Conservation (phyloP, 1,139 yeast species). For the Candida dubliniensis region DNA sequence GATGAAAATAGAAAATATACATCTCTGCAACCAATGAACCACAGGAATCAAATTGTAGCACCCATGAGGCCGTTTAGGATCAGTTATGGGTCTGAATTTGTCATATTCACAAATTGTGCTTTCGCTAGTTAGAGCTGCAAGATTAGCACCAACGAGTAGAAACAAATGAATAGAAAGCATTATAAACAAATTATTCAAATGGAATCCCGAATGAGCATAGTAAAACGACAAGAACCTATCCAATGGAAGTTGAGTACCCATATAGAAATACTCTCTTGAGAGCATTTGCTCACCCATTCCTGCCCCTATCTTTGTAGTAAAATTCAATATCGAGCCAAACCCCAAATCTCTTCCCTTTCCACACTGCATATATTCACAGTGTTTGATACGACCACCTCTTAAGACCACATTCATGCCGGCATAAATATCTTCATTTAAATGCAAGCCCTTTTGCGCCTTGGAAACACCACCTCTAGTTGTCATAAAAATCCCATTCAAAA, state of each 20-base stretch:
- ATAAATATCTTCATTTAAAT: conserved; percentile 55
- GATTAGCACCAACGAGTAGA: conserved; percentile 44
- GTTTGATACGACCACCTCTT: conserved; percentile 56
- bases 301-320: conserved; percentile 57
- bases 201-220: conserved; percentile 60
- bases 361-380: conserved; percentile 58
- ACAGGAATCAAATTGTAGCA: conserved; percentile 52
- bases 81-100: conserved; percentile 47
- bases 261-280: conserved; percentile 52
- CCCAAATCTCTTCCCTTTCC: conserved; percentile 60
- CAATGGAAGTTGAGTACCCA: conserved; percentile 49
- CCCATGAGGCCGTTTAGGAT: conserved; percentile 43
- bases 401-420: conserved; percentile 56
- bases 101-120: conserved; percentile 49
- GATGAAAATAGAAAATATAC: conserved; percentile 48
- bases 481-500: conserved; percentile 50
- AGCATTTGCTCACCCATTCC: conserved; percentile 62
- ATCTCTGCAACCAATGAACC: conserved; percentile 50
- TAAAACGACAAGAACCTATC: conserved; percentile 54
- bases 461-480: conserved; percentile 58
- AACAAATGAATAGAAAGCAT: conserved; percentile 49
- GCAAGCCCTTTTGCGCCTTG: conserved; percentile 55
- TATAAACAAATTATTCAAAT: conserved; percentile 52
- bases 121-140: conserved; percentile 49
- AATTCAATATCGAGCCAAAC: conserved; percentile 52